Conservation (phyloP, 2,329 filamentous ascomycete genomes). For the Nigrograna mackinnonii region DNA sequence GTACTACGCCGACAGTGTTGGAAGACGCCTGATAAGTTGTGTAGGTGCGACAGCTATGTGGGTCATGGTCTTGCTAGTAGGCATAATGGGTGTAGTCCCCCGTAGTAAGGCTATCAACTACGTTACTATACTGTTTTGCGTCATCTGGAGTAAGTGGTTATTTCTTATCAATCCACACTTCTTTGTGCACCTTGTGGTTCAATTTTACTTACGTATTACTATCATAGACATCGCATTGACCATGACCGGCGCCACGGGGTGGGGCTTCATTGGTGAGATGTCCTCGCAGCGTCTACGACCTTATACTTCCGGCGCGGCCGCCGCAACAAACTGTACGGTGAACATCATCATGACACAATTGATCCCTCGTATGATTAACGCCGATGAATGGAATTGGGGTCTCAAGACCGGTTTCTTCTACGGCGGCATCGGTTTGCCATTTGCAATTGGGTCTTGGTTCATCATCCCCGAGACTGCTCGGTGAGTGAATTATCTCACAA, state of each 20-base stretch:
- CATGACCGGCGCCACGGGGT: constrained; percentile 8
- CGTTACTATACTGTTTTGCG: constrained; percentile 5
- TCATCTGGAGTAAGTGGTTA: constrained; percentile 6
- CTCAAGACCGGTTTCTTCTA: constrained; percentile 12
- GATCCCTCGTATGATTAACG: constrained; percentile 10
- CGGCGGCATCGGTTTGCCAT: constrained; percentile 11
- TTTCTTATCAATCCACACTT: neutral
- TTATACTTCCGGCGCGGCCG: constrained; percentile 11
- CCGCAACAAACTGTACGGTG: constrained; percentile 7
- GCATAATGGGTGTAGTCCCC: constrained; percentile 3
- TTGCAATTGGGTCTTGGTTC: constrained; percentile 11
- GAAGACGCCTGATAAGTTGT: neutral
- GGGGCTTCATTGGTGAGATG: constrained; percentile 12
- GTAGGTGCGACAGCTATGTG: neutral
- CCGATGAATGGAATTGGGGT: constrained; percentile 12
- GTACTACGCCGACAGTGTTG: constrained; percentile 1
- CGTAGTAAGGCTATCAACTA: constrained; percentile 4
- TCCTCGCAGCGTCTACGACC: constrained; percentile 11
- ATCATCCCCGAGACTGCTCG: constrained; percentile 10
- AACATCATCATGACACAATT: constrained; percentile 10
- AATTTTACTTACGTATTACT: neutral
- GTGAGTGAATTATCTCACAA: neutral
- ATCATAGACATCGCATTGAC: constrained; percentile 10
- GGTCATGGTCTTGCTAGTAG: neutral
- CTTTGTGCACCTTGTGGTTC: neutral